Conservation (phyloP, 2,329 filamentous ascomycete genomes). For the Annulohypoxylon truncatum region DNA sequence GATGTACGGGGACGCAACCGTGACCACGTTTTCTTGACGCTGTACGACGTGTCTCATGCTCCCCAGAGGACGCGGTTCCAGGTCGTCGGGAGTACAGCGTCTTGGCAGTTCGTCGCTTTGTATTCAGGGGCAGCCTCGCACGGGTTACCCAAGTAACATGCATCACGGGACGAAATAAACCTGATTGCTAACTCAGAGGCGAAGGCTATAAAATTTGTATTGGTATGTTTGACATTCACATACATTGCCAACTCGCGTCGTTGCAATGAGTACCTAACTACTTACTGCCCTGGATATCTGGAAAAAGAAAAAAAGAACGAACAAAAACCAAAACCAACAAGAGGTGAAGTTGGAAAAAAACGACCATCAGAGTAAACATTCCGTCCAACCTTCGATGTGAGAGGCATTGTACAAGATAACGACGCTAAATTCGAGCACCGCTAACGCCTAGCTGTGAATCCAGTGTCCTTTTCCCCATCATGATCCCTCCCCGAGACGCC, state of each 20-base stretch:
- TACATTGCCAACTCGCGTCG: background rate
- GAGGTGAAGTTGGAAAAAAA: too few relatives aligned
- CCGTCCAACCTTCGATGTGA: conserved; percentile 4
- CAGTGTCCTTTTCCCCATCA: conserved; percentile 7
- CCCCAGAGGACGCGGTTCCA: background rate
- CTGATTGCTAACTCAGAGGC: background rate
- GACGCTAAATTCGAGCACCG: conserved; percentile 15
- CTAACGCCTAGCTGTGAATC: conserved; percentile 19
- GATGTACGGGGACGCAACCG: background rate
- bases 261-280: conserved; percentile 5
- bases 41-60: background rate
- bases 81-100: background rate
- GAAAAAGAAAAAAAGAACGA: background rate
- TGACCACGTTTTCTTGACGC: background rate
- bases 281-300: conserved; percentile 34
- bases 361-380: conserved; percentile 18
- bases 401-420: conserved; percentile 20
- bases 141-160: background rate
- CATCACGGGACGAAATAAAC: background rate
- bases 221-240: conserved; percentile 29
- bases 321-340: conserved; percentile 2
- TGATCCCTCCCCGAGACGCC: conserved; percentile 2
- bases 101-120: background rate
- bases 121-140: too few relatives aligned
- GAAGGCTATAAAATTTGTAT: background rate